Percentiles rank a stretch among this genome's conserved stretches.
These are phyloP conservation scores for Dactylellina drechsleri DNA, from an alignment of 2,329 filamentous ascomycete species.

Conservation along the genomic window DNA sequence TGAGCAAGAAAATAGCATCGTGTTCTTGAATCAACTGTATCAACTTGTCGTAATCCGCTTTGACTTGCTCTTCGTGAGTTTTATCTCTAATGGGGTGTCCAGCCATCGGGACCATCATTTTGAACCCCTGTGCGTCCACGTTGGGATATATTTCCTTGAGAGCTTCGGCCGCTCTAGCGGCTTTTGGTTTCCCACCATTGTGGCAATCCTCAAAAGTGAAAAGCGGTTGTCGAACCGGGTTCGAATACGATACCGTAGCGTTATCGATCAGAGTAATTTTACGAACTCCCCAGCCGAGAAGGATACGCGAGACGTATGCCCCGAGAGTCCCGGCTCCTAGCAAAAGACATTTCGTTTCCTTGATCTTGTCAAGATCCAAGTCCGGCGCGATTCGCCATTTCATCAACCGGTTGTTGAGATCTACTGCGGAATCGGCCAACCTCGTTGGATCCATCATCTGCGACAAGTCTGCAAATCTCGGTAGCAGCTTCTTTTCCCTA, in stretches of 20 bases:
- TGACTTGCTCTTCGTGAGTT: slow-evolving; percentile 74
- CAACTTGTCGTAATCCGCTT: slow-evolving; percentile 78
- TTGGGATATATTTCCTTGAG: slow-evolving; percentile 89
- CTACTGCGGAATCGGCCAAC: slow-evolving; percentile 91
- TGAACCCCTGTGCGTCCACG: slow-evolving; percentile 81
- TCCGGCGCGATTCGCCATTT: slow-evolving; percentile 96
- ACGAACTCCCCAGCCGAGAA: slow-evolving; percentile 94
- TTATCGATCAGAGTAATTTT: slow-evolving; percentile 98
- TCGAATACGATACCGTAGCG: slow-evolving; percentile 91
- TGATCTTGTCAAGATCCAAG: slow-evolving; percentile 86
- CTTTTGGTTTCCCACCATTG: slow-evolving; percentile 84
- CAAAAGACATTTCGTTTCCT: slow-evolving; percentile 86
- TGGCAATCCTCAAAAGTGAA: slow-evolving; percentile 91
- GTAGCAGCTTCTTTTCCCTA: slow-evolving; percentile 77
- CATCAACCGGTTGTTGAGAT: slow-evolving; percentile 96
- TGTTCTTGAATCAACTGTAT: slow-evolving; percentile 81
- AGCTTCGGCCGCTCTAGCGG: slow-evolving; percentile 79
- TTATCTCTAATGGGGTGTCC: slow-evolving; percentile 78
- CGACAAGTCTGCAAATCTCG: slow-evolving; percentile 81
- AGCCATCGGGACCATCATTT: slow-evolving; percentile 91
- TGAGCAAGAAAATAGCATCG: slow-evolving; percentile 93
- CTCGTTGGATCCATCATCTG: slow-evolving; percentile 89
- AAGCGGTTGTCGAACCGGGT: slow-evolving; percentile 92
- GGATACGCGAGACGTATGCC: slow-evolving; percentile 88
- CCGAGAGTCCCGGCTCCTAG: slow-evolving; percentile 93